Percentiles rank a stretch among this genome's conserved stretches.
phyloP scores from a whole-genome alignment of 129 eudicot species.

The Arctium lappa region DNA sequence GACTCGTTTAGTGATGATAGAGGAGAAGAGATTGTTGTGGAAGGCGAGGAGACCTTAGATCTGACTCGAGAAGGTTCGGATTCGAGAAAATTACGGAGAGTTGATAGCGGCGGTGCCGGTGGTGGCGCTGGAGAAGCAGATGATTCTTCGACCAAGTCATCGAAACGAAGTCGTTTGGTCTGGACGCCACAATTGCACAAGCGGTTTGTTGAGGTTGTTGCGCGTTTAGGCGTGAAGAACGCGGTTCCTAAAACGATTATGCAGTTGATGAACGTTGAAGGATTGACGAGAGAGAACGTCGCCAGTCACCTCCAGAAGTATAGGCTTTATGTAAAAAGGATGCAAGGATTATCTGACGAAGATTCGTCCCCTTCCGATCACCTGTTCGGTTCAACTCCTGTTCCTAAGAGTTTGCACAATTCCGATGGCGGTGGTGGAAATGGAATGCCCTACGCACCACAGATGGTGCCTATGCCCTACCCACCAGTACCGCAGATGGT shows the following conservation, averaged over 20 bases:
- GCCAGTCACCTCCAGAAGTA: slow-evolving; percentile 88
- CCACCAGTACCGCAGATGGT: slow-evolving; percentile 16
- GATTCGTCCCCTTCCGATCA: slow-evolving; percentile 47
- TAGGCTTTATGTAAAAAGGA: slow-evolving; percentile 65
- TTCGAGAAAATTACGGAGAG: slow-evolving; percentile 33
- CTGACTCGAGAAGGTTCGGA: slow-evolving; percentile 35
- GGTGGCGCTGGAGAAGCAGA: slow-evolving; percentile 20
- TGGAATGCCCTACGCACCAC: slow-evolving; percentile 40
- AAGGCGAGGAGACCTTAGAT: slow-evolving; percentile 30
- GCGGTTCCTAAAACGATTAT: slow-evolving; percentile 81
- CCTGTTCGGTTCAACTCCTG: slow-evolving; percentile 43
- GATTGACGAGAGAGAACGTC: slow-evolving; percentile 76
- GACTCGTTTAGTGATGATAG: slow-evolving; percentile 22
- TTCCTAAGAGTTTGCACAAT: slow-evolving; percentile 42
- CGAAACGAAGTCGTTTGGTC: slow-evolving; percentile 56
- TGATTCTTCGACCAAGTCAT: slow-evolving; percentile 26
- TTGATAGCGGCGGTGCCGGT: slow-evolving; percentile 11
- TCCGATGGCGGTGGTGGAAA: slow-evolving; percentile 15
- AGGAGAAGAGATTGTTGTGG: slow-evolving; percentile 22
- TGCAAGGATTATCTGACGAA: slow-evolving; percentile 55
- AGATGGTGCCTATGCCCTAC: slow-evolving; percentile 36
- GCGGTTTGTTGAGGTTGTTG: slow-evolving; percentile 75
- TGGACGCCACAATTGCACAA: slow-evolving; percentile 86
- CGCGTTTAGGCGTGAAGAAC: slow-evolving; percentile 58
- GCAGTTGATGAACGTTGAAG: slow-evolving; percentile 92